Percentiles rank a stretch among this genome's conserved stretches.
Conservation (phyloP, 352 stramenopile species). For the Globisporangium megalacanthum region DNA sequence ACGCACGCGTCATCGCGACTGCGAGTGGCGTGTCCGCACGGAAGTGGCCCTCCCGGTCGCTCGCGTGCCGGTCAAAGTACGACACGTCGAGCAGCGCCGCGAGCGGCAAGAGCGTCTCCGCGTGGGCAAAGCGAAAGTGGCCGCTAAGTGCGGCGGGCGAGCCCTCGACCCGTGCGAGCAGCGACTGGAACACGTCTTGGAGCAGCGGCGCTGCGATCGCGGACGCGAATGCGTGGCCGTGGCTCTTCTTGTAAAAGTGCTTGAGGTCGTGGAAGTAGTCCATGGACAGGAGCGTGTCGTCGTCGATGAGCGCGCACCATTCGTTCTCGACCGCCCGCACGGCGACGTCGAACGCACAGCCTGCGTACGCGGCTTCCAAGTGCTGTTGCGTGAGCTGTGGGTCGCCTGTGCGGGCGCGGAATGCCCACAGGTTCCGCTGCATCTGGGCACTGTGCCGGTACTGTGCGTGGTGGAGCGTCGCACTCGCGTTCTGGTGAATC, state of each 20-base stretch:
- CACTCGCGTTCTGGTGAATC: constrained; percentile 60
- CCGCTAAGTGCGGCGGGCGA: constrained; percentile 24
- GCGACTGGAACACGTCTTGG: constrained; percentile 51
- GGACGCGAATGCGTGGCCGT: constrained; percentile 60
- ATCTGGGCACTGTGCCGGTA: constrained; percentile 54
- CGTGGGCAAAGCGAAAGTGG: constrained; percentile 82
- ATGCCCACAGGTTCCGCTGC: constrained; percentile 39
- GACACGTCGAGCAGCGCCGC: constrained; percentile 68
- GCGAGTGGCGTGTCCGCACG: constrained; percentile 47
- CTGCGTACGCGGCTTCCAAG: constrained; percentile 72
- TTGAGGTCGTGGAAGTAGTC: constrained; percentile 87
- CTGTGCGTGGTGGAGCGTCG: constrained; percentile 43
- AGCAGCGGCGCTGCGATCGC: constrained; percentile 73
- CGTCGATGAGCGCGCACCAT: constrained; percentile 68
- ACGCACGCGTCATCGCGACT: constrained; percentile 39
- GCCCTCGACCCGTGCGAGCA: constrained; percentile 29
- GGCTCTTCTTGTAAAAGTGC: constrained; percentile 82
- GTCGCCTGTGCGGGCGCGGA: constrained; percentile 22
- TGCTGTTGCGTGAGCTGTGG: constrained; percentile 38
- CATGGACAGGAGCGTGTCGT: constrained; percentile 65
- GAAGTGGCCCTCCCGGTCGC: constrained; percentile 53
- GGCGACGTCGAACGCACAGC: constrained; percentile 76
- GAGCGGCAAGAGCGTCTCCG: constrained; percentile 76
- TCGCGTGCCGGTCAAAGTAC: constrained; percentile 58
- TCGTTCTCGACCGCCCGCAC: constrained; percentile 33